A percentile compares a stretch with the other conserved stretches of the same genome.
Evolutionary conservation across 73 alveolate genomes (phyloP).

Genomic region (Uronychia binucleata): DNA sequence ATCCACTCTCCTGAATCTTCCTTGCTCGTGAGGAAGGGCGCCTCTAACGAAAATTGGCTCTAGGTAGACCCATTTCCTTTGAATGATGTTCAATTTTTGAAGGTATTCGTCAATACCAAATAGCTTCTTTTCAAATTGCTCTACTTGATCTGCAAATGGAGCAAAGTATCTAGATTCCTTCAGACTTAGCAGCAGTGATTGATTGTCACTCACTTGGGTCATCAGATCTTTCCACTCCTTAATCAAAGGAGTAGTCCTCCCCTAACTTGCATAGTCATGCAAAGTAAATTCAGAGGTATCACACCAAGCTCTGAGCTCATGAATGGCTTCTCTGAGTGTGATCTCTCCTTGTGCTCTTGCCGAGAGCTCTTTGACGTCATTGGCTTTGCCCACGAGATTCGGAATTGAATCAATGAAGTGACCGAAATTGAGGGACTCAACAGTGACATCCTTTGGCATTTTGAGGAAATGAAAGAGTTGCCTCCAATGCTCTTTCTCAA

Average conservation of each 20-base stretch:
- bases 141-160: constrained; percentile 95
- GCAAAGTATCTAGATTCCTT: constrained; percentile 95
- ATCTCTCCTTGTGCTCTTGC: constrained; percentile 99
- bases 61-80: constrained; percentile 99
- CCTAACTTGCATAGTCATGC: constrained; percentile 75
- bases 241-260: constrained; percentile 95
- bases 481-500: constrained; percentile 99
- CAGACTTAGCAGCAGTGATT: constrained; percentile 94
- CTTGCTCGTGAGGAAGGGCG: constrained; percentile 98
- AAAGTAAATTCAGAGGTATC: constrained; percentile 79
- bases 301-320: constrained; percentile 94
- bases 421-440: constrained; percentile 95
- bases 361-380: constrained; percentile 96
- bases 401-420: constrained; percentile 81
- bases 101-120: constrained; percentile 95
- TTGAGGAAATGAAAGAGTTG: constrained; percentile 92
- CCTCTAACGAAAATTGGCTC: constrained; percentile 99
- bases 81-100: constrained; percentile 82
- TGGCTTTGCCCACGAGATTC: constrained; percentile 75
- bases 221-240: constrained; percentile 99
- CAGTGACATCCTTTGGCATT: constrained; percentile 94
- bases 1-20: constrained; percentile 98
- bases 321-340: constrained; percentile 95
- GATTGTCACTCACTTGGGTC: constrained; percentile 98
- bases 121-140: constrained; percentile 94